Base-by-base conservation (phyloP, 495 filamentous ascomycete species). In the Penicillium alfredii region DNA sequence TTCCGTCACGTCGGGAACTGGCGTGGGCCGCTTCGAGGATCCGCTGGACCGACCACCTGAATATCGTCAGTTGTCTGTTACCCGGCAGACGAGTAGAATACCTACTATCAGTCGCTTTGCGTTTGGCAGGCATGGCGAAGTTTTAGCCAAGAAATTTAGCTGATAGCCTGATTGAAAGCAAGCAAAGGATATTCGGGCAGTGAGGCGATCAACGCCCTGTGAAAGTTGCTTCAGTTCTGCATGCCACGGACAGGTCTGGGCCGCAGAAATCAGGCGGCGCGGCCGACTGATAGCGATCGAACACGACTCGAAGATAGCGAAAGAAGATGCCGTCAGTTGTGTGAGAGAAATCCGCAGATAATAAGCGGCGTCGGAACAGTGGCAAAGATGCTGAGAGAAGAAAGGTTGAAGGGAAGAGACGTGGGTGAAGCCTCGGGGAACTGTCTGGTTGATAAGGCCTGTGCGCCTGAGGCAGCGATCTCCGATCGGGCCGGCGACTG, bases 81-180 rank as follows among this genome's bases (percentile, higher is more conserved):
- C 26, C 12, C 14, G 12, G 9, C 1, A 11, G 14, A 15, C 9
- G 15, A 12, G 19, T 8, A 23, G 8, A 9, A 11, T 8, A 30
- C 46, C 25, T 62, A 62, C 71, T 73, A 25, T 76, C 66, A 42
- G 76, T 59, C 32, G 84, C 85, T 66, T 92, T 89, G 58, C 86
- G 76, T 66, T 92, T 92, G 6, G 74, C 68, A 29, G 83, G 80
- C 85, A 89, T 88, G 25, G 23, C 57, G n/a, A n/a, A n/a, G n/a
- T n/a, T n/a, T n/a, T n/a, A n/a, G n/a, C n/a, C n/a, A n/a, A n/a
- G n/a, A n/a, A n/a, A n/a, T n/a, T n/a, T n/a, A n/a, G n/a, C n/a
- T n/a, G n/a, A 25, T 9, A 25, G 23, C 3, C 23, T 4, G 3
- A 8, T 25, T 8, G 23, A n/a, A n/a, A 25, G 23, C 8, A 25